Evolutionary conservation across 2,329 filamentous ascomycete genomes (phyloP), one percentile per base, ranked within the genome.

Genomic region (Mariannaea elegans): DNA sequence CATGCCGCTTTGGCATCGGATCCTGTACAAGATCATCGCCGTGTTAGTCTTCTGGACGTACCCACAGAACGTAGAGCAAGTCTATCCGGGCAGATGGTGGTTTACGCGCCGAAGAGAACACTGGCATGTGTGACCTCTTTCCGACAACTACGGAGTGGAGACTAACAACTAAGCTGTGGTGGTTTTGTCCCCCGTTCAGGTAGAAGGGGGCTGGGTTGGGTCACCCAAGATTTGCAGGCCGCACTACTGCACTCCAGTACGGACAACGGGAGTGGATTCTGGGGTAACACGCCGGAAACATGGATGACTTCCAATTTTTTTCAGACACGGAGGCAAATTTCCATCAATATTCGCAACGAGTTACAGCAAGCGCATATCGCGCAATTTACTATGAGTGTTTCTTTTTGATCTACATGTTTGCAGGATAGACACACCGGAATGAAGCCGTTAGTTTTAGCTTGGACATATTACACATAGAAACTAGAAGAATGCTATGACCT

Each of bases 1-100:
- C 24, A 64, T 73, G 48, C 66, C 72, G 1, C 65, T 49, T 7
- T 53, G 61, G 48, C 65, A 64, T 7, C 70, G 65, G 9, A 32
- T 71, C 16, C 44, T 72, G 31, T 74, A 73, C 58, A 70, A 68
- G 34, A 39, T 72, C 3, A 60, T 73, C 29, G 67, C 74, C 0
- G 67, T 71, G 1, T 56, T 79, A 23, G 73, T 79, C n/a, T 75
- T 78, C 45, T 80, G 76, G 76, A 78, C 77, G 5, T 79, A 80
- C 31, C 78, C 78, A 7, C 75, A 76, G 39, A 74, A 71, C 18
- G 67, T 79, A 4, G 75, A 78, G 57, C 77, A 79, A 55, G 72
- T 71, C 24, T 78, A 77, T 38, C 75, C 75, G 2, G 71, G 67
- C 23, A 70, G 19, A 53, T 73, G 68, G 69, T 73, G 70, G 71